Conservation (phyloP, 495 filamentous ascomycete genomes). For the Hyaloscypha finlandica region DNA sequence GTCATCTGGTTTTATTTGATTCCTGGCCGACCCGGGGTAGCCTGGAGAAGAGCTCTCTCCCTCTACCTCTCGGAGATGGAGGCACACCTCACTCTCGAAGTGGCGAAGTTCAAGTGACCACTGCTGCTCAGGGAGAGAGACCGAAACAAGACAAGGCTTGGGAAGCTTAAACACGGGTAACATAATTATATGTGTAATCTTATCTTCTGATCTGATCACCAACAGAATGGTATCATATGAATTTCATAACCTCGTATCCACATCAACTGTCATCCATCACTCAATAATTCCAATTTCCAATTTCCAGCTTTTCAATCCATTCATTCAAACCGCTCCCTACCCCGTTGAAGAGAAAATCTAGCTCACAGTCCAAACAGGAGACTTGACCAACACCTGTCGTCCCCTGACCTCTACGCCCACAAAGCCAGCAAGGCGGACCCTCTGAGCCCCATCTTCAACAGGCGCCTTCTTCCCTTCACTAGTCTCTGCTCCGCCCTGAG, state of each 20-base stretch:
- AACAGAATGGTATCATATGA: slow-evolving; percentile 10
- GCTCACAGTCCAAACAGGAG: slow-evolving; percentile 76
- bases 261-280: not conserved
- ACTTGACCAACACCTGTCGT: slow-evolving; percentile 80
- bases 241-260: slow-evolving; percentile 9
- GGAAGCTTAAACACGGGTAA: not conserved
- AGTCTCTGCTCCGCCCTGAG: slow-evolving; percentile 11
- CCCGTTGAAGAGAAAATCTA: slow-evolving; percentile 7
- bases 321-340: not conserved
- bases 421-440: slow-evolving; percentile 82
- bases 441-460: slow-evolving; percentile 45
- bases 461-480: slow-evolving; percentile 28
- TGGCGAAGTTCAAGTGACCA: too few species aligned
- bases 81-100: not conserved
- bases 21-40: too few species aligned
- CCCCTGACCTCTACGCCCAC: slow-evolving; percentile 84
- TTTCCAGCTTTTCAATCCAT: not conserved
- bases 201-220: slow-evolving; percentile 1
- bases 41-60: too few species aligned
- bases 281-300: not conserved
- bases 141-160: too few species aligned
- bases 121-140: too few species aligned
- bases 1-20: not conserved
- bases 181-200: not conserved
- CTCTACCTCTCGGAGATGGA: too few species aligned